Conservation (phyloP, 352 stramenopile species). For the Globisporangium polare region DNA sequence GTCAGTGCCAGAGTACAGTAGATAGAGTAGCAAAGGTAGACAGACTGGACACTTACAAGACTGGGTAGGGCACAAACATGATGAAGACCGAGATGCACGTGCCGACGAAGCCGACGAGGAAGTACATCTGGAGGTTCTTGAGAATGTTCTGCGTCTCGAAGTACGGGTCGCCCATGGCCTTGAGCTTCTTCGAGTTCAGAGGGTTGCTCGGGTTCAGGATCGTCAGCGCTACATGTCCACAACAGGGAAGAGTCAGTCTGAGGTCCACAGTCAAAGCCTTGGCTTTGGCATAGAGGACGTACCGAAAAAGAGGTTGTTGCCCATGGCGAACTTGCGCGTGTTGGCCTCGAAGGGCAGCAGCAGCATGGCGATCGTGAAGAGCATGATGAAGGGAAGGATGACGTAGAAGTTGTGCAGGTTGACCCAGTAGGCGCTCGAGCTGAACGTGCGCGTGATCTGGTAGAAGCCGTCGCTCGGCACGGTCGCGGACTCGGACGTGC, state of each 20-base stretch:
- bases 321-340: conserved; percentile 79
- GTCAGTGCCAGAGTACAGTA: too few species aligned
- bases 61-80: conserved; percentile 74
- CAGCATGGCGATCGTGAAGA: conserved; percentile 63
- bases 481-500: conserved; percentile 31
- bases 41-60: conserved; percentile 49
- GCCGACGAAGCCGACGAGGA: conserved; percentile 68
- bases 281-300: conserved; percentile 14
- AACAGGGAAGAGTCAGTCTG: background rate
- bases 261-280: background rate
- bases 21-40: too few species aligned
- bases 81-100: conserved; percentile 65
- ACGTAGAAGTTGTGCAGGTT: conserved; percentile 74
- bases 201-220: conserved; percentile 73
- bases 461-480: conserved; percentile 42
- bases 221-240: conserved; percentile 31
- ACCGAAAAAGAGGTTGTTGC: conserved; percentile 85
- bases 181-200: conserved; percentile 39
- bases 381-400: conserved; percentile 67
- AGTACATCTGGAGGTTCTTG: conserved; percentile 69
- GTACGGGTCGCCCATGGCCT: conserved; percentile 37
- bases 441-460: conserved; percentile 61
- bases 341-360: conserved; percentile 70
- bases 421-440: conserved; percentile 52
- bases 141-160: conserved; percentile 65